phyloP scores from a whole-genome alignment of 352 stramenopile genomes.

The Chrysophaeum taylorii region DNA sequence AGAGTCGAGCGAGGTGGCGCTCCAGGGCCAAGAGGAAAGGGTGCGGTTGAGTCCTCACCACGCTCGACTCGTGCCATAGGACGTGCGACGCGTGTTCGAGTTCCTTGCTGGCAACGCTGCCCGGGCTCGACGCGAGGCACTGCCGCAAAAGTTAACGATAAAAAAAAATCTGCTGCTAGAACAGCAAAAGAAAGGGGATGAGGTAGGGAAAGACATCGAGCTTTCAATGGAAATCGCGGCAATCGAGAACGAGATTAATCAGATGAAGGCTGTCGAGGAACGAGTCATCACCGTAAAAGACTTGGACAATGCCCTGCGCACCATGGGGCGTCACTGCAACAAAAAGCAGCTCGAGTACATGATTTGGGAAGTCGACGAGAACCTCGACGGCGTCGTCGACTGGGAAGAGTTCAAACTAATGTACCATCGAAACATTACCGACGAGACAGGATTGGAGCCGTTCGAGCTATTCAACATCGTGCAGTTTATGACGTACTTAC shows the following conservation, averaged over 20 bases:
- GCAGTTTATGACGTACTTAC: constrained; percentile 79
- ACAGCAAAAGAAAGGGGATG: neutral
- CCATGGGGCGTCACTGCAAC: constrained; percentile 66
- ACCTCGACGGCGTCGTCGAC: constrained; percentile 75
- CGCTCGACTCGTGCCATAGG: too few relatives aligned
- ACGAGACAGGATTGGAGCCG: constrained; percentile 75
- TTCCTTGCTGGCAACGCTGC: neutral
- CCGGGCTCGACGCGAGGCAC: neutral
- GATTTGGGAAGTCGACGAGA: constrained; percentile 85
- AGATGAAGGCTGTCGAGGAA: neutral
- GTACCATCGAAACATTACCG: constrained; percentile 76
- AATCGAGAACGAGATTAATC: neutral
- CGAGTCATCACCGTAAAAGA: constrained; percentile 72
- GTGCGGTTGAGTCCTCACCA: too few relatives aligned
- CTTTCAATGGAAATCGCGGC: neutral
- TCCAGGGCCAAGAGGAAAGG: too few relatives aligned
- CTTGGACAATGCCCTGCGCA: constrained; percentile 70
- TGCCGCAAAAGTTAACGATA: neutral
- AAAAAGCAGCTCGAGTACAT: constrained; percentile 83
- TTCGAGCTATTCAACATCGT: constrained; percentile 81
- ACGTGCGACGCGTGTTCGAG: constrained; percentile 4
- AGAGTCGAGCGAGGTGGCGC: too few relatives aligned
- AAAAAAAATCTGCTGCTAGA: neutral
- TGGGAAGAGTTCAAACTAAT: constrained; percentile 78
- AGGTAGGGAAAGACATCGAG: neutral